Evolutionary conservation across 2,329 filamentous ascomycete species (phyloP).

Genomic region (Trichoderma sp.): DNA sequence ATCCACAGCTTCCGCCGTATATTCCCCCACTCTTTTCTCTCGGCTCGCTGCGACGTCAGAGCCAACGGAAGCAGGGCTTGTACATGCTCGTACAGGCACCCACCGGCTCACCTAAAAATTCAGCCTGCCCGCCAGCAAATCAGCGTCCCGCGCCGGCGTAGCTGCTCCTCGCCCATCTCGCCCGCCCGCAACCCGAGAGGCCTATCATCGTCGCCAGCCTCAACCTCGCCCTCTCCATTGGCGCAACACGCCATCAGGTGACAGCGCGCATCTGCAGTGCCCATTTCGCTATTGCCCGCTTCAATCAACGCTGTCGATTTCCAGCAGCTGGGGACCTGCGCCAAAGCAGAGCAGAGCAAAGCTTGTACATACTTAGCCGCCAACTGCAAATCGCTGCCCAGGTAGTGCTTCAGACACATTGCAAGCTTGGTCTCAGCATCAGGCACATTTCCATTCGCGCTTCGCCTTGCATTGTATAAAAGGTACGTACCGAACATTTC

Average conservation of each 20-base stretch:
- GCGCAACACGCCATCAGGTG: slow-evolving; percentile 52
- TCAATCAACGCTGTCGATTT: slow-evolving; percentile 34
- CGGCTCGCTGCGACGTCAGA: slow-evolving; percentile 24
- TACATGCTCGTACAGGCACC: slow-evolving; percentile 19
- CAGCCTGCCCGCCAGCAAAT: slow-evolving; percentile 49
- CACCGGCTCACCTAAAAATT: slow-evolving; percentile 34
- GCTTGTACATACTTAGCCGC: slow-evolving; percentile 7
- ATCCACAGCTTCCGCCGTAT: neutral
- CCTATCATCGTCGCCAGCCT: slow-evolving; percentile 56
- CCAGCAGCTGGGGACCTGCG: slow-evolving; percentile 21
- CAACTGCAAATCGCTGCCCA: slow-evolving; percentile 16
- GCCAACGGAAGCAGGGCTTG: slow-evolving; percentile 9
- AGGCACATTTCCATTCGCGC: neutral
- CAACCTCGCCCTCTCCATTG: slow-evolving; percentile 51
- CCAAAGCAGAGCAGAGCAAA: neutral
- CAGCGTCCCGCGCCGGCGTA: slow-evolving; percentile 48
- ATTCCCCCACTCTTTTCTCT: slow-evolving; percentile 7
- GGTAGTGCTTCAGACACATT: neutral
- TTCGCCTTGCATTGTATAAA: slow-evolving; percentile 20
- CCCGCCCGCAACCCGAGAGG: slow-evolving; percentile 45
- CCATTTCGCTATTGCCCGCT: slow-evolving; percentile 36
- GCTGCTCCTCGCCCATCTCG: slow-evolving; percentile 40
- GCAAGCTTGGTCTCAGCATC: too few species aligned
- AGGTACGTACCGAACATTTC: slow-evolving; percentile 25
- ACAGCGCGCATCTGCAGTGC: slow-evolving; percentile 45